Conservation (phyloP, 2,329 filamentous ascomycete species). For the Grosmannia clavigera region DNA sequence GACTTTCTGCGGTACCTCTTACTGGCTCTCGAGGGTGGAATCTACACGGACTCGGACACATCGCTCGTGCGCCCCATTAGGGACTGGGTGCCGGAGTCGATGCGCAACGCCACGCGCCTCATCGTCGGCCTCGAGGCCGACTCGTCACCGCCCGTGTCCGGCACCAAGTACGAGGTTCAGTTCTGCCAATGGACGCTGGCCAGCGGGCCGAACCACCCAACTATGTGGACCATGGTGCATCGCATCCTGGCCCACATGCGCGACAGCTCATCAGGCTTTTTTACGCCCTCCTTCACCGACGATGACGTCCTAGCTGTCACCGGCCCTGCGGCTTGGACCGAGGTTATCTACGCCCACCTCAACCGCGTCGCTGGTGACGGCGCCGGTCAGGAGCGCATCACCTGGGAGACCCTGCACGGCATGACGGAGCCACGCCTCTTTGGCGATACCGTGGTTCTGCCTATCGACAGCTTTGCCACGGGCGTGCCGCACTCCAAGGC, state of each 20-base stretch:
- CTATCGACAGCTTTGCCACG: slow-evolving; percentile 14
- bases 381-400: slow-evolving; percentile 7
- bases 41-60: slow-evolving; percentile 50
- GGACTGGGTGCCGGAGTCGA: slow-evolving; percentile 15
- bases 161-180: slow-evolving; percentile 19
- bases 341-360: slow-evolving; percentile 18
- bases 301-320: slow-evolving; percentile 19
- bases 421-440: slow-evolving; percentile 11
- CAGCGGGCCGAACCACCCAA: slow-evolving; percentile 19
- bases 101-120: slow-evolving; percentile 13
- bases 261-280: background rate
- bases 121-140: slow-evolving; percentile 23
- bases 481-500: slow-evolving; percentile 12
- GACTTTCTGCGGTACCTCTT: slow-evolving; percentile 19
- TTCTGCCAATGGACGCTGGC: slow-evolving; percentile 25
- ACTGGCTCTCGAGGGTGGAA: slow-evolving; percentile 21
- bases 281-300: slow-evolving; percentile 10
- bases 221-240: slow-evolving; percentile 18
- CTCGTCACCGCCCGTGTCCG: slow-evolving; percentile 11
- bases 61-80: slow-evolving; percentile 33
- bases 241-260: slow-evolving; percentile 12
- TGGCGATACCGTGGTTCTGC: slow-evolving; percentile 14
- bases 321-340: slow-evolving; percentile 21
- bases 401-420: slow-evolving; percentile 8
- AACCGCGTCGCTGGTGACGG: slow-evolving; percentile 10